Evolutionary conservation across 2,329 filamentous ascomycete species (phyloP).

Genomic region (Trichoderma citrinoviride): DNA sequence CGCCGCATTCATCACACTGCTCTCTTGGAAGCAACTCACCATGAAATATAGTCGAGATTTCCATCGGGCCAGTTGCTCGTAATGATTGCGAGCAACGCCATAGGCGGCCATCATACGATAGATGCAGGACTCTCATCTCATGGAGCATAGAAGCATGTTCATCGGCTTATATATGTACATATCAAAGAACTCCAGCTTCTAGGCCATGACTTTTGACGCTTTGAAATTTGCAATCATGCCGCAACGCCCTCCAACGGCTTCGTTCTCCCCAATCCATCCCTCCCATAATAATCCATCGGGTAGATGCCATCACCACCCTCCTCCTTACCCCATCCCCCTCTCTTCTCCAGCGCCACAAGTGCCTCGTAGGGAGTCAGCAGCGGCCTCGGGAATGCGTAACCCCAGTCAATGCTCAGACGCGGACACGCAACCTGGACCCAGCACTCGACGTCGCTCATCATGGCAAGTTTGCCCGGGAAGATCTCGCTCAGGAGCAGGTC

Average conservation of each 20-base stretch:
- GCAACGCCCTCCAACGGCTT: slow-evolving; percentile 44
- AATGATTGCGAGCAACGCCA: no score
- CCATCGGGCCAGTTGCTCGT: not conserved
- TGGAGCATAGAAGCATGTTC: not conserved
- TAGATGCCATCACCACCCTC: slow-evolving; percentile 59
- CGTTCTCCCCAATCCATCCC: slow-evolving; percentile 82
- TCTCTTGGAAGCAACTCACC: no score
- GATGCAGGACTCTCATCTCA: not conserved
- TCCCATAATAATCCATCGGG: slow-evolving; percentile 98
- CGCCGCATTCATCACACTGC: no score
- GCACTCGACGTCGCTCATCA: slow-evolving; percentile 92
- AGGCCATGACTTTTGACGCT: not conserved
- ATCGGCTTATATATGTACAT: not conserved
- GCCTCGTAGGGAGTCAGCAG: slow-evolving; percentile 94
- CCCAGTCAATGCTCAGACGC: slow-evolving; percentile 97
- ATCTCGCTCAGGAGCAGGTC: slow-evolving; percentile 91
- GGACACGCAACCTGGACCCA: slow-evolving; percentile 99
- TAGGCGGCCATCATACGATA: not conserved
- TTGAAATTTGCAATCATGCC: slow-evolving; percentile 16
- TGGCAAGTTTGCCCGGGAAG: slow-evolving; percentile 88
- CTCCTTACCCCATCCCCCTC: slow-evolving; percentile 65
- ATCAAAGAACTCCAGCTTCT: not conserved
- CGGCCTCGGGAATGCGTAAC: slow-evolving; percentile 88
- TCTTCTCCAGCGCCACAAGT: slow-evolving; percentile 78
- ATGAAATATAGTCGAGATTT: not conserved